phyloP scores from a whole-genome alignment of 176 grass and related monocot species.

The Avena insularis region DNA sequence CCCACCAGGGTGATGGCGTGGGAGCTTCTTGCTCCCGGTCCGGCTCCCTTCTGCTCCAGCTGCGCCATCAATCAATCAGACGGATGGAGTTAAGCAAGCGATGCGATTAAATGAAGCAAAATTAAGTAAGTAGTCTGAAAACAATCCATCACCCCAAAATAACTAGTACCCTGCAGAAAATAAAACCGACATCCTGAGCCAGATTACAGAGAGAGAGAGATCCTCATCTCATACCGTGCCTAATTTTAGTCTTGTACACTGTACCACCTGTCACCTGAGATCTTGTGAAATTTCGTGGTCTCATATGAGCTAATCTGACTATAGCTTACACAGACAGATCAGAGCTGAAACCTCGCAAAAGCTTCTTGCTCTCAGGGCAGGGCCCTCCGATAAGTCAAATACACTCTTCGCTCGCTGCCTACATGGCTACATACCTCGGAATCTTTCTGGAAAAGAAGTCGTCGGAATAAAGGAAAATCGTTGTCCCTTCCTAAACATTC shows the following conservation, averaged over 20 bases:
- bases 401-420: not conserved
- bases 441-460: too few species aligned
- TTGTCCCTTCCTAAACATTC: not conserved
- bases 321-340: too few species aligned
- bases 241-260: not conserved
- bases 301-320: not conserved
- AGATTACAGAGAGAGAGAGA: not conserved
- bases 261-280: not conserved
- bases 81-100: not conserved
- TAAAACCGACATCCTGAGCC: not conserved
- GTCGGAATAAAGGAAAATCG: not conserved
- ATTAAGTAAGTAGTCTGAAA: not conserved
- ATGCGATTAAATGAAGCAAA: not conserved
- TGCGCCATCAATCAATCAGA: slow-evolving; percentile 7
- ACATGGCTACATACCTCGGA: too few species aligned
- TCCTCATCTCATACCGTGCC: not conserved
- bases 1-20: slow-evolving; percentile 75
- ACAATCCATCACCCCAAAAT: not conserved
- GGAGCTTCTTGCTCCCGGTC: slow-evolving; percentile 80
- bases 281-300: not conserved
- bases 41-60: slow-evolving; percentile 69
- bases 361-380: not conserved
- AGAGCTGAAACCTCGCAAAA: not conserved
- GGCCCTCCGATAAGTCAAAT: not conserved
- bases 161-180: not conserved